Evolutionary conservation across 495 filamentous ascomycete genomes (phyloP).

Genomic region (Lasiosphaeriaceae sp.): DNA sequence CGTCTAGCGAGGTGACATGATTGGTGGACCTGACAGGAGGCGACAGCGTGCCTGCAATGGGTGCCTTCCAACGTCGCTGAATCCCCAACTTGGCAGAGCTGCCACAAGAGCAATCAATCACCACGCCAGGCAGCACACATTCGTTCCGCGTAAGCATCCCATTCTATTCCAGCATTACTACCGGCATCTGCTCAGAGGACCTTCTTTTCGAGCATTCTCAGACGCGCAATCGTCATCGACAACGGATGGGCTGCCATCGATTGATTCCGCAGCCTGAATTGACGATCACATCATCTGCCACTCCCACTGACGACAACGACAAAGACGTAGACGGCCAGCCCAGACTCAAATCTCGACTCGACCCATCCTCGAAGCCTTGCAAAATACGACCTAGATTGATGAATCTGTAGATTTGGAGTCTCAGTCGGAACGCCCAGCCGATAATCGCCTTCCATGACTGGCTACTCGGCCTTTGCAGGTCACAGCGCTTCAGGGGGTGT

Average conservation of each 20-base stretch:
- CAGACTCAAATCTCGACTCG: not conserved
- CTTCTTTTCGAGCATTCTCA: too few species aligned
- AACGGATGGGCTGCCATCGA: not conserved
- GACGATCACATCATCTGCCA: not conserved
- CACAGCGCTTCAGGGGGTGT: constrained; percentile 24
- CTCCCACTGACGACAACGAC: not conserved
- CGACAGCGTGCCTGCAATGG: not conserved
- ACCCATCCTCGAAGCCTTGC: not conserved
- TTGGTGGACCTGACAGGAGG: not conserved
- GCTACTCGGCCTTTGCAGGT: constrained; percentile 40
- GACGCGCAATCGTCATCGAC: too few species aligned
- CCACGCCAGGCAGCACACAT: too few species aligned
- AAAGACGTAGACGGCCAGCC: not conserved
- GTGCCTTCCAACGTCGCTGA: not conserved
- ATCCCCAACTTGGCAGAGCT: not conserved
- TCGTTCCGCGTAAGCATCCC: too few species aligned
- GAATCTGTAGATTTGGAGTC: too few species aligned
- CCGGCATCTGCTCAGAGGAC: too few species aligned
- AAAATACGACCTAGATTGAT: not conserved
- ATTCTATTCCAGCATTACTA: too few species aligned
- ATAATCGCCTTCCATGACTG: constrained; percentile 31
- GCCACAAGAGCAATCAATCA: too few species aligned
- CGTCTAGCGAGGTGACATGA: not conserved
- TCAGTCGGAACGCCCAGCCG: not conserved
- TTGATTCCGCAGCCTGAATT: not conserved